Evolutionary conservation across 1,284 basidiomycete species (phyloP), one percentile per base, ranked within the genome.

Genomic region (Boletus semigastroideus): DNA sequence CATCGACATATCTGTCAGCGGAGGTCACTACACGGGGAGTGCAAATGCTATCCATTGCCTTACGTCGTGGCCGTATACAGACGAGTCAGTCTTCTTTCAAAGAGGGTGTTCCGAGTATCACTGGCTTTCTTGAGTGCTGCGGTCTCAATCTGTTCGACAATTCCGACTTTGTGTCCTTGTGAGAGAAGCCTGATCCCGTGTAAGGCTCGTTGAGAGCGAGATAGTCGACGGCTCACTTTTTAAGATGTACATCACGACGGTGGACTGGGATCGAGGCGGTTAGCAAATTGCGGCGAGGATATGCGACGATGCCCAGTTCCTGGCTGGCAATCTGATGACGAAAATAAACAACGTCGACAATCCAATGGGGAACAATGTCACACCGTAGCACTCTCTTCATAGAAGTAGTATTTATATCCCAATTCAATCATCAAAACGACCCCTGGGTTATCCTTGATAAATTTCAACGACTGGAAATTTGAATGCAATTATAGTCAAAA

Each of bases 51-150:
- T 11, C 40, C 36, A 38, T 49, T 42, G 39, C 44, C 87, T 67
- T 71, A 95, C 85, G 94, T 98, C 38, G 91, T 83, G 20, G 92
- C 84, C 13, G 94, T 98, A 61, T 93, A 97, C 41, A 97, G 71
- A 56, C 88, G 81, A 0, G 88, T 90, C 4, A 98, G 68, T 61
- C 87, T 80, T 40, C 96, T 82, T 14, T 85, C 83, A 63, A 99
- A 99, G 0, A 91, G 86, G 0, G 82, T 78, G 63, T 88, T 91
- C 44, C 86, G 79, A 57, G 87, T 95, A 51, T 93, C 90, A 51
- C 93, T 81, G 4, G 80, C 85, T 68, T 95, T 97, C 74, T 99
- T 98, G 48, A 99, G 77, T 0, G 96, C 96, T 1, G 96, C 92
- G 0, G 96, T 98, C 72, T 99, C 96, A 4, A 80, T 84, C 69